Conservation (phyloP, 2,329 filamentous ascomycete genomes). For the Stemphylium lycopersici region DNA sequence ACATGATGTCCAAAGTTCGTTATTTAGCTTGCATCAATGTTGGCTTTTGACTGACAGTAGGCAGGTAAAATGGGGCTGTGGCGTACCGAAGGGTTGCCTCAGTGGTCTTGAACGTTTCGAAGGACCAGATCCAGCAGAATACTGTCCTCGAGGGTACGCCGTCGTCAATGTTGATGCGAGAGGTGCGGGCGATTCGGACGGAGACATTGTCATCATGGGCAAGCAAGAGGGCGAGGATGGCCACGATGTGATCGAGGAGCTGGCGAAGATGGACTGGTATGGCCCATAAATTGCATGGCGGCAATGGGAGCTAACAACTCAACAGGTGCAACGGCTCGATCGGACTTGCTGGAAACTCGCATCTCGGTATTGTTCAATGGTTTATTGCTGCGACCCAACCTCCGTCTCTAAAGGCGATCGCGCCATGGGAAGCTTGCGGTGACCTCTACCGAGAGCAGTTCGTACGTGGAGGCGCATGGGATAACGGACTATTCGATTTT, state of each 20-base stretch:
- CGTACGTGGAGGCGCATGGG: constrained; percentile 19
- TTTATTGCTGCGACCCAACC: constrained; percentile 52
- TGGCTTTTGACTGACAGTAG: neutral
- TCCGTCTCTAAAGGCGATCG: constrained; percentile 51
- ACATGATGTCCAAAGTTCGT: constrained; percentile 11
- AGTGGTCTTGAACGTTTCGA: constrained; percentile 49
- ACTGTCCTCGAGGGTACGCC: constrained; percentile 39
- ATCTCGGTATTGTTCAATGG: constrained; percentile 50
- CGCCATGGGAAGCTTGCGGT: constrained; percentile 55
- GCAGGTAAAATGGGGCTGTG: constrained; percentile 10
- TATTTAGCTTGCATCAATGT: neutral
- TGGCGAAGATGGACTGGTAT: constrained; percentile 53
- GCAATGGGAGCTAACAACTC: neutral
- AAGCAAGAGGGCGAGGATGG: constrained; percentile 49
- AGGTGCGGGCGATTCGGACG: constrained; percentile 41
- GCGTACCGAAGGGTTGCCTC: constrained; percentile 11
- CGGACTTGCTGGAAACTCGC: constrained; percentile 49
- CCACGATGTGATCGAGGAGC: constrained; percentile 52
- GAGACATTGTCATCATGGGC: constrained; percentile 20
- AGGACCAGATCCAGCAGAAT: constrained; percentile 49
- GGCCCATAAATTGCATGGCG: neutral
- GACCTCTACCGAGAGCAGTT: constrained; percentile 22
- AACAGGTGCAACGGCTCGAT: constrained; percentile 46
- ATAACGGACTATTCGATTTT: constrained; percentile 11
- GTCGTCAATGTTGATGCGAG: constrained; percentile 40